Base-by-base conservation (phyloP, 495 filamentous ascomycete genomes). In the Aspergillus heteromorphus region DNA sequence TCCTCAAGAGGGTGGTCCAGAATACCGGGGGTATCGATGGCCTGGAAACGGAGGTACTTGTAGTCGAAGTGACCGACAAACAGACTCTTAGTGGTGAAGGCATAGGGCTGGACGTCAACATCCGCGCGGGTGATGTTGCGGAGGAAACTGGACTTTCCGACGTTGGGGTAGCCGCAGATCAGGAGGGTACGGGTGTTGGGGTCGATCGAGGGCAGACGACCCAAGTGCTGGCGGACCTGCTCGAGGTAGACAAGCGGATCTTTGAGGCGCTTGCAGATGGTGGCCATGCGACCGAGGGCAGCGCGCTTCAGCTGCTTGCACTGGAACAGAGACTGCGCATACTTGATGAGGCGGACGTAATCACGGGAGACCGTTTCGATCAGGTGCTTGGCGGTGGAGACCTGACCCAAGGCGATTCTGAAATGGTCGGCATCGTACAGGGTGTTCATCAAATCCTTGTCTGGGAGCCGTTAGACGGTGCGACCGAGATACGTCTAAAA, bases 31-130 rank as follows among this genome's bases (percentile, higher is more conserved):
- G 81, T 96, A 81, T 82, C 89, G 70, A 89, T 93, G 60, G 83
- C 87, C 70, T 93, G 89, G 76, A 95, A 96, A 45, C 91, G 86
- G 43, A 96, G 80, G 74, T 96, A 97, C 69, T 95, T 96, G 79
- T 97, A 98, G 76, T 98, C 93, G 63, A 97, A 96, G 69, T 98
- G 93, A 41, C 93, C 93, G 17, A 97, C 95, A 63, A 97, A 97
- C 65, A 98, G 78, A 62, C 85, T 89, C 79, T 97, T 98, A 13
- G 93, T 98, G 19, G 95, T 97, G 80, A 98, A 98, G 48, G 93
- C 95, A 67, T 97, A 98, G 9, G 93, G 92, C 77, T 97, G 92
- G 31, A 97, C 88, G 65, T 97, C 93, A 53, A 96, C 92, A 79
- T 98, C 95, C 53, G 93, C 95, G 60, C 95, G 81, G 25, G 90